Evolutionary conservation across 768 basidiomycete species (phyloP), one percentile per base, ranked within the genome.

Genomic region (Psilocybe tampanensis): DNA sequence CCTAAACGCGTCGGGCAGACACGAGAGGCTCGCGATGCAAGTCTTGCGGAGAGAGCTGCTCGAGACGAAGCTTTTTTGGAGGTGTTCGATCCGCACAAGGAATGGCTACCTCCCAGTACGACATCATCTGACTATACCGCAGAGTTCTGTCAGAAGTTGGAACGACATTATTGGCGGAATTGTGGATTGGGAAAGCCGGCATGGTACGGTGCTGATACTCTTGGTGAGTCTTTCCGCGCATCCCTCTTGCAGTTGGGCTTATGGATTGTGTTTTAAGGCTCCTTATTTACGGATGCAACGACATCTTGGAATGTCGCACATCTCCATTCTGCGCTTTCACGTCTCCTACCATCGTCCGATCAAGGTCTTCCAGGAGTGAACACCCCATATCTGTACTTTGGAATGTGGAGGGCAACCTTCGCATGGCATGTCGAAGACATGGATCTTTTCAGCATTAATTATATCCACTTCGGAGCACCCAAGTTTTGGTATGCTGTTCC

Each of bases 381-480:
- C 67, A 89, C 94, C 2, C 96, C 96, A 0, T 98, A 98, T 70
- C 83, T 98, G 2, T 98, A 98, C 72, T 98, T 95, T 69, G 97
- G 97, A 61, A 98, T 98, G 95, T 99, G 97, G 97, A 81, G 95
- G 49, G 96, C 96, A 21, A 94, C 94, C 0, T 98, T 98, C 72
- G 93, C 95, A 0, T 99, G 97, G 96, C 97, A 99, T 65, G 97
- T 99, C 47, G 97, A 99, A 72, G 97, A 99, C 72, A 97, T 98
- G 92, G 97, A 99, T 68, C 80, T 99, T 1, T 98, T 96, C 74
- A 95, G 94, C 55, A 98, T 99, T 76, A 99, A 99, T 69, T 98
- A 95, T 70, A 93, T 99, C 54, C 97, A 99, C 71, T 98, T 98
- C 64, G 97, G 97, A 0, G 95, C 95, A 0, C 95, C 95, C 1